Evolutionary conservation across 495 filamentous ascomycete species (phyloP), one percentile per base, ranked within the genome.

Genomic region (Xylaria telfairii): DNA sequence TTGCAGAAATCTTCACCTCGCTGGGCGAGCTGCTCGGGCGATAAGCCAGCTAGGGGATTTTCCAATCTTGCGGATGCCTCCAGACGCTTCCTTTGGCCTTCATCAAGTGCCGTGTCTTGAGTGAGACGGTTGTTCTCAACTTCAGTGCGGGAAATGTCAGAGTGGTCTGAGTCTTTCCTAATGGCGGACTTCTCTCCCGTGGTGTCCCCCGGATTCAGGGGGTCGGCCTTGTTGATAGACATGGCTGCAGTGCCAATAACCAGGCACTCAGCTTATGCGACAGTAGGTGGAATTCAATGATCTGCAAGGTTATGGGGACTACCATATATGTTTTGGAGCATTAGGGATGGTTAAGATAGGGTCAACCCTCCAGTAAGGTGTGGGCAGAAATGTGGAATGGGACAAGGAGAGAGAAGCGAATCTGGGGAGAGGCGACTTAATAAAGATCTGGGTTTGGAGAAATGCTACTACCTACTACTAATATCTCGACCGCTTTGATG

Each of bases 11-110:
- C 83, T 56, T 88, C 89, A 37, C 91, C 93, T 79, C 87, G 88
- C 54, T 82, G 83, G 44, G 81, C 83, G 19, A 96, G 80, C 71
- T 90, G 85, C 9, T 86, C 81, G 53, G 88, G 83, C 44, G 81
- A 85, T 67, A 89, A 85, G 21, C 90, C 91, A 9, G 87, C 86
- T 15, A 96, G 83, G 37, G 93, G 93, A 64, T 95, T 92, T 26
- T 88, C 91, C 59, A 95, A 68, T 68, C 76, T 81, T 24, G 78
- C 71, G 19, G 80, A 79, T 21, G 75, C 76, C 26, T 79, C 77
- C 28, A 76, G 60, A 10, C 78, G 75, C 26, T 67, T 59, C 51
- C 37, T 75, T 19, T 77, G 69, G 13, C 46, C 75, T 61, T 76
- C 77, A 39, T 72, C 68, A 47, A 72, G 24, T 10, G 60, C 65